Evolutionary conservation across 2,329 filamentous ascomycete species (phyloP).

Genomic region (Ophiocordyceps sinensis): DNA sequence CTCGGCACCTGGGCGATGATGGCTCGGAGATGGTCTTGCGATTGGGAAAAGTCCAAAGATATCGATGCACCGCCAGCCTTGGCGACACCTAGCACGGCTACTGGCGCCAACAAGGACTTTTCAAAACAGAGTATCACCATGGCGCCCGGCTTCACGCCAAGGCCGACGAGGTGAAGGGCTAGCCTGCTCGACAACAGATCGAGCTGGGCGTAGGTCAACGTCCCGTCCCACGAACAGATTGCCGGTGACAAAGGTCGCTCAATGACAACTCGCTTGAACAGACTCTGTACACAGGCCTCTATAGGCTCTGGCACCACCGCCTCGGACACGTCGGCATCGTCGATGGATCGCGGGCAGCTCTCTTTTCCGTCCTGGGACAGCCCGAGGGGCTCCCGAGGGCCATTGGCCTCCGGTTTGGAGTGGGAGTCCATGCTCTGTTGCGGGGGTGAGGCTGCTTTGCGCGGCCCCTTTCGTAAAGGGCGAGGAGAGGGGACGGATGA

Average conservation of each 20-base stretch:
- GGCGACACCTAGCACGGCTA: conserved; percentile 11
- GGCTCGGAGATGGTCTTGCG: background rate
- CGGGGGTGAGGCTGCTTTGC: background rate
- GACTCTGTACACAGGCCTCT: conserved; percentile 2
- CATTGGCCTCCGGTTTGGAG: background rate
- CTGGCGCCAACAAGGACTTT: conserved; percentile 9
- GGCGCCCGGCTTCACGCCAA: background rate
- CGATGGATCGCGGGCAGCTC: background rate
- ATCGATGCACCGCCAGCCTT: conserved; percentile 12
- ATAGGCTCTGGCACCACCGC: background rate
- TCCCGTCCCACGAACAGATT: conserved; percentile 3
- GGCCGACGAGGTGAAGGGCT: background rate
- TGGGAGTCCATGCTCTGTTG: background rate
- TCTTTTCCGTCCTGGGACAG: background rate
- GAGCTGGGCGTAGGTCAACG: conserved; percentile 2
- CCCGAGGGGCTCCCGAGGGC: background rate
- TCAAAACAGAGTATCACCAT: conserved; percentile 5
- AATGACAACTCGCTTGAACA: conserved; percentile 1
- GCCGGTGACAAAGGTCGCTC: background rate
- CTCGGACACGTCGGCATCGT: background rate
- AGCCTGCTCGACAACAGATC: conserved; percentile 1
- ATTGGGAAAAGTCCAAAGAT: conserved; percentile 3
- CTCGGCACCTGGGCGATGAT: background rate
- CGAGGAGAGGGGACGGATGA: background rate
- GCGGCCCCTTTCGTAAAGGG: background rate